phyloP scores from a whole-genome alignment of 192 early-diverging fungal species.

The Rhizoclosmatium sp. region DNA sequence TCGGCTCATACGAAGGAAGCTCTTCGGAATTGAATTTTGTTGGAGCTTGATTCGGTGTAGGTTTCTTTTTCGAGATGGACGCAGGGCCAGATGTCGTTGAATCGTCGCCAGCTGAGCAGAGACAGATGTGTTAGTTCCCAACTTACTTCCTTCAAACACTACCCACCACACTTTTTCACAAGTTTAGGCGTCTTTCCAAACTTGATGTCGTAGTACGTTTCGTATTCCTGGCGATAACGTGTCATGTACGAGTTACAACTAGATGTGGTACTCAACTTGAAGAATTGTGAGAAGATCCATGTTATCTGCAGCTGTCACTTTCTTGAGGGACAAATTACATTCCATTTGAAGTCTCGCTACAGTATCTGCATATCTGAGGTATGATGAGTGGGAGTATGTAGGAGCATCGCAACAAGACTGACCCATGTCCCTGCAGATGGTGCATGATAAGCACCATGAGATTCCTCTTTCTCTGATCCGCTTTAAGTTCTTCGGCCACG shows the following conservation, averaged over 20 bases:
- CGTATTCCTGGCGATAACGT: conserved; percentile 53
- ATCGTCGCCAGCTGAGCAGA: too few species aligned
- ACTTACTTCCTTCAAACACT: not conserved
- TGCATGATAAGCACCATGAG: conserved; percentile 55
- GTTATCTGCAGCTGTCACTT: conserved; percentile 60
- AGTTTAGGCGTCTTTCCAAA: conserved; percentile 62
- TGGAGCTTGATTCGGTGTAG: not conserved
- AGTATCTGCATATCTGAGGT: conserved; percentile 48
- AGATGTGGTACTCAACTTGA: conserved; percentile 39
- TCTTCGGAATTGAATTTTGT: conserved; percentile 10
- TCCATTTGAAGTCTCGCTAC: conserved; percentile 55
- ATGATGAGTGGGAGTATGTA: not conserved
- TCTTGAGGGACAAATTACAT: conserved; percentile 50
- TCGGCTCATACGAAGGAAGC: conserved; percentile 23
- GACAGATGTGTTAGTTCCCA: not conserved
- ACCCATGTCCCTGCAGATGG: conserved; percentile 55
- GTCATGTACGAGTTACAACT: not conserved
- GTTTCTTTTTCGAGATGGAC: conserved; percentile 3
- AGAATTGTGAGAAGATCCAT: conserved; percentile 60
- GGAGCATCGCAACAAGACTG: not conserved
- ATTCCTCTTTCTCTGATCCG: conserved; percentile 49
- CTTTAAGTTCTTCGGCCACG: conserved; percentile 44
- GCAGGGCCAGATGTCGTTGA: not conserved
- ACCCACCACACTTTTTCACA: conserved; percentile 37
- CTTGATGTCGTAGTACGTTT: conserved; percentile 61